Base-by-base conservation (phyloP, 805 yeast genomes). In the Metschnikowia drakensbergensis region DNA sequence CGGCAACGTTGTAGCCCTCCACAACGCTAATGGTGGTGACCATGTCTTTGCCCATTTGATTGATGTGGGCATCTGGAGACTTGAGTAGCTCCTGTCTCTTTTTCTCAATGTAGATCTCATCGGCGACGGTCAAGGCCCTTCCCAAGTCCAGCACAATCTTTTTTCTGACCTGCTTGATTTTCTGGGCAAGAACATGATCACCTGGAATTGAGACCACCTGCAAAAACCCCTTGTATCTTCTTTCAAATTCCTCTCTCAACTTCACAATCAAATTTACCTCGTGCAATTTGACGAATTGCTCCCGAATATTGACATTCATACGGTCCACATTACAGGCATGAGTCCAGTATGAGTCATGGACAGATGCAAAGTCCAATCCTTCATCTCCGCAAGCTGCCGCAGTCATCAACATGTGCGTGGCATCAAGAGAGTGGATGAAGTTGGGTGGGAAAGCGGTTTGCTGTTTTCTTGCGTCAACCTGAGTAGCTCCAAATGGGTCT, bases 341-440 rank as follows among this genome's bases (percentile, higher is more conserved):
- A 0, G 98, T 90, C 99, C 99, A 92, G 65, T 88, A 92, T 0
- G 98, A 92, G 65, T 92, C 99, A 67, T 92, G 99, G 25, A 92
- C 99, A 0, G 98, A 83, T 0, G 98, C 97, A 75, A 94, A 92
- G 9, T 82, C 73, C 43, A 94, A 67, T 0, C 80, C 81, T 1
- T 63, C 62, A 37, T 82, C 76, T 4, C 85, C 81, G 65, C 97
- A 89, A 25, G 82, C 82, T 44, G 81, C 74, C 0, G 97, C 96
- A 6, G 96, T 86, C 73, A 91, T 69, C 45, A 94, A 74, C 99
- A 92, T 94, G 65, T 92, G 99, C 0, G 97, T 85, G 1, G 98
- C 98, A 75, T 92, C 99, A 49, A 92, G 73, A 0, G 98, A 92
- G 64, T 92, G 99, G 45, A 92, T 86, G 65, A 79, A 92, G 65